A percentile compares a stretch with the other conserved stretches of the same genome.
Conservation (phyloP, 352 stramenopile species). For the Pythium insidiosum region DNA sequence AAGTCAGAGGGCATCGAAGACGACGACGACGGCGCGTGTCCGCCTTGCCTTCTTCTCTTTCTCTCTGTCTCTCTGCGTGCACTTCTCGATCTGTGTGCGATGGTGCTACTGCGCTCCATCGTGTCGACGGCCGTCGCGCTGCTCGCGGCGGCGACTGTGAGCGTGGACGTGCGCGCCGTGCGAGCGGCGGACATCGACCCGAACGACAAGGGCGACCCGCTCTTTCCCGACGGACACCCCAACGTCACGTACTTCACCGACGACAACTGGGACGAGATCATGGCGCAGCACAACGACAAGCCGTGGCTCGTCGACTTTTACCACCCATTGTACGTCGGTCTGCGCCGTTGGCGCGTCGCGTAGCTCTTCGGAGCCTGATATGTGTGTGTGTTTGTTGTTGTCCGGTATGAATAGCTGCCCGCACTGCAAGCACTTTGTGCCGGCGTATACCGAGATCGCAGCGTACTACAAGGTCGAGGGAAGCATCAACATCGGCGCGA, state of each 20-base stretch:
- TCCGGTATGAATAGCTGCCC: constrained; percentile 61
- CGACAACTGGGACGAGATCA: constrained; percentile 70
- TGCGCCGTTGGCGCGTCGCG: too few species aligned
- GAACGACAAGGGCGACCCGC: constrained; percentile 68
- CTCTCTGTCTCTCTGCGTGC: too few species aligned
- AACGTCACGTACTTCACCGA: constrained; percentile 86
- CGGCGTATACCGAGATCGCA: constrained; percentile 47
- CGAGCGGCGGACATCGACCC: constrained; percentile 32
- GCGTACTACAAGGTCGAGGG: constrained; percentile 68
- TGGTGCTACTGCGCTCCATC: too few species aligned
- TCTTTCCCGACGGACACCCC: constrained; percentile 71
- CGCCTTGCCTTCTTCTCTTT: too few species aligned
- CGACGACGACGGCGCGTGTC: too few species aligned
- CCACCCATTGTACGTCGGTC: constrained; percentile 74
- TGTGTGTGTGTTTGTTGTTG: constrained; percentile 8
- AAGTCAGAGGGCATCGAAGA: too few species aligned
- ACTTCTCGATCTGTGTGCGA: too few species aligned
- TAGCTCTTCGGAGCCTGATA: too few species aligned
- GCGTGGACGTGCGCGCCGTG: too few species aligned
- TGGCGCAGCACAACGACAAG: constrained; percentile 55
- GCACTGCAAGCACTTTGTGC: constrained; percentile 75
- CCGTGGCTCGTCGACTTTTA: constrained; percentile 85
- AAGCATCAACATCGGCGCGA: constrained; percentile 59
- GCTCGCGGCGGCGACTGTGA: too few species aligned
- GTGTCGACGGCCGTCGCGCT: too few species aligned